Evolutionary conservation across 106 monocot species (phyloP).

Genomic region (Gastrodia elata): DNA sequence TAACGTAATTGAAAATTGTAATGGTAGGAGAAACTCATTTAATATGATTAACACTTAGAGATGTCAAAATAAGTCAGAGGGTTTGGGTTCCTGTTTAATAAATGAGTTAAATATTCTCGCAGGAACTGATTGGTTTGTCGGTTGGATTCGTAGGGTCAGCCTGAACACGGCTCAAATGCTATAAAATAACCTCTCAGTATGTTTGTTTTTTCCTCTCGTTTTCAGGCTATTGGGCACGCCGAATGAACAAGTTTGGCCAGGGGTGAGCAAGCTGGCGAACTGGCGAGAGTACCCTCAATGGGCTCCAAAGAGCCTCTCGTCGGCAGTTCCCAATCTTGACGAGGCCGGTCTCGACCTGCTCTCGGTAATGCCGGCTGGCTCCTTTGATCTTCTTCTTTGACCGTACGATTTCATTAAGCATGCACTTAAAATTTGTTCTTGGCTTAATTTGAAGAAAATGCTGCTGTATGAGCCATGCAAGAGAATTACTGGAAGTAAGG

Average conservation of each 20-base stretch:
- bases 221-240: constrained; percentile 78
- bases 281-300: constrained; percentile 97
- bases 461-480: constrained; percentile 65
- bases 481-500: constrained; percentile 78
- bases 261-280: constrained; percentile 68
- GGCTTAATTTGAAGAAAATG: constrained; percentile 61
- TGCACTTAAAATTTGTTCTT: background rate
- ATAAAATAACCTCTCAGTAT: too few species aligned
- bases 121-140: too few species aligned
- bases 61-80: too few species aligned
- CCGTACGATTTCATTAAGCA: too few species aligned
- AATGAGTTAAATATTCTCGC: too few species aligned
- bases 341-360: constrained; percentile 64
- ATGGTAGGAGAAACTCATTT: too few species aligned
- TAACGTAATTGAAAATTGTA: too few species aligned
- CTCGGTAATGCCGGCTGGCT: constrained; percentile 39
- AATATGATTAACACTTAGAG: too few species aligned
- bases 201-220: background rate
- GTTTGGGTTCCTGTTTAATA: too few species aligned
- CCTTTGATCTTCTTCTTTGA: background rate
- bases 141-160: too few species aligned
- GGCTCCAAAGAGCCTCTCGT: constrained; percentile 43
- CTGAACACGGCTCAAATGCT: too few species aligned
- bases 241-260: constrained; percentile 86
- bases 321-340: constrained; percentile 50